Evolutionary conservation across 257 asterid species (phyloP), one percentile per base, ranked within the genome.

Genomic region (Nicotiana undulata): DNA sequence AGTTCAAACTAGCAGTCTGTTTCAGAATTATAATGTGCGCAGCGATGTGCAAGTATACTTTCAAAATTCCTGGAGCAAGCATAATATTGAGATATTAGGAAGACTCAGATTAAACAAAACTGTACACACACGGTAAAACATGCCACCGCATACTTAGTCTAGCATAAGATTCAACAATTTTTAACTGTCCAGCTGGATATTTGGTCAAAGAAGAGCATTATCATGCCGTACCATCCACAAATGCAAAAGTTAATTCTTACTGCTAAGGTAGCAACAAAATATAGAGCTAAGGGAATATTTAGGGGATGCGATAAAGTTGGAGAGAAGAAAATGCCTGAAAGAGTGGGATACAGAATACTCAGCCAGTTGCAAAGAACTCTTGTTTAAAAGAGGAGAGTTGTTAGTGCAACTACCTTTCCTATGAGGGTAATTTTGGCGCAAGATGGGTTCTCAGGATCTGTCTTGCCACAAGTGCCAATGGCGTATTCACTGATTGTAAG

Each of bases 361-460:
- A n/a, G 3, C 4, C 8, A 6, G 22, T 22, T 2, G 9, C 37
- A 70, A 44, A 70, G 0, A 12, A 40, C 58, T 68, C 32, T n/a
- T 20, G 76, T 40, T 20, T 24, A 6, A 13, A 46, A 6, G 60
- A 72, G 60, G 13, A 24, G 78, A 72, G 22, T 72, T 49, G 22
- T 46, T 74, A 74, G 61, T 46, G 79, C 61, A 82, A 82, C 77
- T 63, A 94, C 98, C 98, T 93, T 88, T 81, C 98, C 98, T 4
- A 84, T 81, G 44, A 93, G 91, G 22, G 98, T 94, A 79, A 94
- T 90, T 83, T 94, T 94, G 1, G 98, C 85, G 46, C 98, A 94
- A 28, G 93, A 44, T 49, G 98, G 98, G 64, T 89, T 87, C 82
- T 94, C 98, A 13, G 98, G 98, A 65, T 94, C 97, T 61, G 79